Evolutionary conservation across 225 moss, liverwort and hornwort species (phyloP), one percentile per base, ranked within the genome.

Genomic region (Bryum argenteum): DNA sequence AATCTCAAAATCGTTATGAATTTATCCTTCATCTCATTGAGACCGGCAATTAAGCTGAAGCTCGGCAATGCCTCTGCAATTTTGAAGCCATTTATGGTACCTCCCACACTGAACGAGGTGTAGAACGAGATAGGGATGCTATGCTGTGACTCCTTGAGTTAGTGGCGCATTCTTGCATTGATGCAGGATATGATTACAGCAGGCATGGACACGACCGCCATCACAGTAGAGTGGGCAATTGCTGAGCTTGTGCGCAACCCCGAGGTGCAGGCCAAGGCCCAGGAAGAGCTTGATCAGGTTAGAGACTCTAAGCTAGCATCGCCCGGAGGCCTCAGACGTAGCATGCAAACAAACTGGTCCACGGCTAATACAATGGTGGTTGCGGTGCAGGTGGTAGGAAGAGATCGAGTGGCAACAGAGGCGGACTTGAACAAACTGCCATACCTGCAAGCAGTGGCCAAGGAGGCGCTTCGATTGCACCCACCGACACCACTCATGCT

Each of bases 131-230:
- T 2, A 5, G 33, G 33, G 33, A 33, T 33, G 33, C 33, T 26
- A n/a, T 26, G 2, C 26, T 26, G 26, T 26, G 4, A 4, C 33
- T 33, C 4, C 33, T 33, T 6, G 52, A 53, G 26, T 19, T 52
- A 40, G 53, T 41, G 63, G 68, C 56, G 52, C 20, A 14, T 47
- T 47, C 16, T 12, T 13, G 5, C 28, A 4, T 47, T 48, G 54
- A 13, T 60, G 18, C 90, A 94, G 94, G 94, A 98, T 47, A 98
- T 98, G 98, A 91, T 98, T 44, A 98, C 98, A 23, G 98, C 98
- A 40, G 98, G 98, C 14, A 94, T 98, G 94, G 98, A 98, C 74
- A 98, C 98, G 58, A 91, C 92, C 20, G 98, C 92, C n/a, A 98
- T 98, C 28, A 78, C 94, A 12, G 98, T 85, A 16, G 98, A 98